Percentiles rank a stretch among this genome's conserved stretches.
Evolutionary conservation across 163 green algal genomes (phyloP).

Genomic region (Prototheca cutis): DNA sequence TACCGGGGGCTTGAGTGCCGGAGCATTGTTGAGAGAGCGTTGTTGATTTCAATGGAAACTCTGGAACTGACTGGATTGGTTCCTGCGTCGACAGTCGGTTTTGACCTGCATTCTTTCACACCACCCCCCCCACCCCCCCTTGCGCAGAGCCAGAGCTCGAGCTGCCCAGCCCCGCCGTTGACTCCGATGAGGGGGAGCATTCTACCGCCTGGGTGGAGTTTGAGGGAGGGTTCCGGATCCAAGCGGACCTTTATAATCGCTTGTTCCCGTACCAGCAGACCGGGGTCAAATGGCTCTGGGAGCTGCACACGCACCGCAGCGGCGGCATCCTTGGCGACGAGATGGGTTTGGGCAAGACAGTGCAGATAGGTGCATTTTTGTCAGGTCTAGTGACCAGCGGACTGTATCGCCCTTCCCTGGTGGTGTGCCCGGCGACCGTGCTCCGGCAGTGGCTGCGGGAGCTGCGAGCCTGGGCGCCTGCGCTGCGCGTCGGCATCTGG

Average conservation of each 20-base stretch:
- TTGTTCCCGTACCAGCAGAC: slow-evolving; percentile 93
- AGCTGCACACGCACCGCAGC: slow-evolving; percentile 86
- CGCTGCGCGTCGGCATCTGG: slow-evolving; percentile 58
- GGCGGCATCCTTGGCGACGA: slow-evolving; percentile 90
- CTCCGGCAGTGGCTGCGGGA: slow-evolving; percentile 91
- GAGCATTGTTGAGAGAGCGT: no score
- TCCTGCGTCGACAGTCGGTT: no score
- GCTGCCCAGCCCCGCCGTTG: neutral
- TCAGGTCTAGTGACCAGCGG: slow-evolving; percentile 55
- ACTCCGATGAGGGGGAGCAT: neutral
- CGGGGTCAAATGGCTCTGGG: slow-evolving; percentile 95
- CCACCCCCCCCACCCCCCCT: no score
- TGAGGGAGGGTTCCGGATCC: slow-evolving; percentile 69
- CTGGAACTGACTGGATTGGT: no score
- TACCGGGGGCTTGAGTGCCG: no score
- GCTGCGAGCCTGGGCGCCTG: slow-evolving; percentile 71
- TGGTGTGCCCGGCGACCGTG: slow-evolving; percentile 90
- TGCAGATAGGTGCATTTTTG: slow-evolving; percentile 66
- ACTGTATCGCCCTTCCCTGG: slow-evolving; percentile 61
- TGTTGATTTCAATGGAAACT: no score
- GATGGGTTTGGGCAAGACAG: slow-evolving; percentile 72
- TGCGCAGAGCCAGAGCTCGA: no score
- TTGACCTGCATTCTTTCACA: no score
- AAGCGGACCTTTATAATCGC: slow-evolving; percentile 44
- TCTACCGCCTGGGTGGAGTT: slow-evolving; percentile 43